phyloP scores from a whole-genome alignment of 1,139 yeast genomes.

The Blastobotrys indianensis region DNA sequence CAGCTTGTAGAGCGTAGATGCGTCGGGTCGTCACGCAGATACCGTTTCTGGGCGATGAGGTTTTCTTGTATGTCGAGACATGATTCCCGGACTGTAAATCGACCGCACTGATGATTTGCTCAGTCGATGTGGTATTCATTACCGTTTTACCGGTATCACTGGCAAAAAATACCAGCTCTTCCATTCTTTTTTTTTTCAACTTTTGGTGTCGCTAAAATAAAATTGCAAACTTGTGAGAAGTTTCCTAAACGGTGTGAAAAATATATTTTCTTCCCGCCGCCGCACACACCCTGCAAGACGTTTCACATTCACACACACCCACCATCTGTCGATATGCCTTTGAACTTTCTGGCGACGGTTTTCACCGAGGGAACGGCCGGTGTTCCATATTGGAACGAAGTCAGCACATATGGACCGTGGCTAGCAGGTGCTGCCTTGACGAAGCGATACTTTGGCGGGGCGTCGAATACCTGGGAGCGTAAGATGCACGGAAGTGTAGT shows the following conservation, averaged over 20 bases:
- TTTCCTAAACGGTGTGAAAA: too few relatives aligned
- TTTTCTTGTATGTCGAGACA: conserved; percentile 24
- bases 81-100: conserved; percentile 26
- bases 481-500: conserved; percentile 88
- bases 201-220: neutral
- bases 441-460: conserved; percentile 73
- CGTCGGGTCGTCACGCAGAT: conserved; percentile 44
- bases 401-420: conserved; percentile 52
- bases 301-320: too few relatives aligned
- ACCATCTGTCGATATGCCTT: conserved; percentile 52
- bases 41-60: conserved; percentile 41
- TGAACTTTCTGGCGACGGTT: conserved; percentile 65
- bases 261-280: too few relatives aligned
- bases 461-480: conserved; percentile 82
- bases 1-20: conserved; percentile 56
- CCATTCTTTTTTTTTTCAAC: conserved; percentile 18
- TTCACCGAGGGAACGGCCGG: conserved; percentile 64
- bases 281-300: too few relatives aligned
- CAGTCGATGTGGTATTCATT: conserved; percentile 13
- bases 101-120: conserved; percentile 20
- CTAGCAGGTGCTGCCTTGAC: conserved; percentile 42
- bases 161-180: conserved; percentile 27
- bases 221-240: neutral
- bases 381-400: conserved; percentile 65
- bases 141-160: conserved; percentile 18